Conservation (phyloP, 257 asterid species). For the Nicotiana tabacum region DNA sequence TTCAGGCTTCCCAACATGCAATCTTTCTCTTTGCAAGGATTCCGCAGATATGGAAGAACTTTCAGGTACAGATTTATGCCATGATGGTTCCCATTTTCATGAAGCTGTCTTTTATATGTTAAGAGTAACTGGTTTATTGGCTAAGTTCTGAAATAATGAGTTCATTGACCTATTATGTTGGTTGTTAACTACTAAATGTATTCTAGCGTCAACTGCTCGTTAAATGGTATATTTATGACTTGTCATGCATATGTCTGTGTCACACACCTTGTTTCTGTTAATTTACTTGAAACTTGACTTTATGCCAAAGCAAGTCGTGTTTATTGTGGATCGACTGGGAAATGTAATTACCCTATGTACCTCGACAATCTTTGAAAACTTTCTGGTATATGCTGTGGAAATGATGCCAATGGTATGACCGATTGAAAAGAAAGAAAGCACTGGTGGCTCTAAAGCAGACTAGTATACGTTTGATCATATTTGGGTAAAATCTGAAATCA, state of each 20-base stretch:
- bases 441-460: neutral
- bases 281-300: neutral
- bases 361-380: neutral
- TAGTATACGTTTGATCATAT: neutral
- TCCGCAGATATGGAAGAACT: conserved; percentile 86
- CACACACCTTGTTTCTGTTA: neutral
- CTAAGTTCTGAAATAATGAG: neutral
- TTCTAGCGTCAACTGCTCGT: neutral
- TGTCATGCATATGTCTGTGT: neutral
- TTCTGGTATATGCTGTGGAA: neutral
- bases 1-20: conserved; percentile 95
- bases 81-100: neutral
- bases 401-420: neutral
- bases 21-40: conserved; percentile 85
- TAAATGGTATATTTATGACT: neutral
- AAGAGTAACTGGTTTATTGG: neutral
- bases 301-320: neutral
- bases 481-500: neutral
- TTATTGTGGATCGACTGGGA: neutral
- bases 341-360: neutral
- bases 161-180: neutral
- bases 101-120: neutral
- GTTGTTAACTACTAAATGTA: neutral
- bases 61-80: conserved; percentile 40
- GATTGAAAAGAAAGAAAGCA: neutral